Evolutionary conservation across 2,329 filamentous ascomycete genomes (phyloP).

Genomic region (Chalaropsis thielavioides): DNA sequence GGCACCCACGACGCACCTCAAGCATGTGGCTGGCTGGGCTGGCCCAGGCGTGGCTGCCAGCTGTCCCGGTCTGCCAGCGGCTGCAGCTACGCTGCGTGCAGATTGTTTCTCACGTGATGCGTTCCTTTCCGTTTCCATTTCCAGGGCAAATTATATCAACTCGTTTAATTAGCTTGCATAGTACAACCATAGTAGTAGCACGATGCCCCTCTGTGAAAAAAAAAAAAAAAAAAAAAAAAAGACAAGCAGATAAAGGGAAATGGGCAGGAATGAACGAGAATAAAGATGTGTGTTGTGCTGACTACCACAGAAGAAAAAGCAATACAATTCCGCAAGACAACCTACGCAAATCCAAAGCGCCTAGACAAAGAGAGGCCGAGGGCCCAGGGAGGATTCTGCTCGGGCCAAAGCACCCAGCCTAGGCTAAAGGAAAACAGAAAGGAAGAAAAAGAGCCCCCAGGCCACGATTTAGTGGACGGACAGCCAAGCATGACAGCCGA

Average conservation of each 20-base stretch:
- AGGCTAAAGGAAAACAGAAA: background rate
- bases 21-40: background rate
- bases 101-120: conserved; percentile 2
- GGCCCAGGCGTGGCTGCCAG: background rate
- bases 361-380: background rate
- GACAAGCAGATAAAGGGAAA: background rate
- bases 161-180: conserved; percentile 2
- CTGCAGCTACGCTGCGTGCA: background rate
- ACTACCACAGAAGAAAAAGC: background rate
- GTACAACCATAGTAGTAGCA: background rate
- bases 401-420: background rate
- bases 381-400: background rate
- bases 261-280: background rate
- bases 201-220: background rate
- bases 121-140: background rate
- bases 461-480: conserved; percentile 2
- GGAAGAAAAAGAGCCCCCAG: background rate
- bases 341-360: background rate
- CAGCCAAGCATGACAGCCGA: conserved; percentile 5
- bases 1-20: too few species aligned
- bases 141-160: background rate
- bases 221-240: background rate
- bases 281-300: background rate
- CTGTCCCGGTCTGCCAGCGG: background rate
- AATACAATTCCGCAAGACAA: background rate